Evolutionary conservation across 208 protist genomes (phyloP), one percentile per base, ranked within the genome.

Genomic region (Acanthamoeba sp.): DNA sequence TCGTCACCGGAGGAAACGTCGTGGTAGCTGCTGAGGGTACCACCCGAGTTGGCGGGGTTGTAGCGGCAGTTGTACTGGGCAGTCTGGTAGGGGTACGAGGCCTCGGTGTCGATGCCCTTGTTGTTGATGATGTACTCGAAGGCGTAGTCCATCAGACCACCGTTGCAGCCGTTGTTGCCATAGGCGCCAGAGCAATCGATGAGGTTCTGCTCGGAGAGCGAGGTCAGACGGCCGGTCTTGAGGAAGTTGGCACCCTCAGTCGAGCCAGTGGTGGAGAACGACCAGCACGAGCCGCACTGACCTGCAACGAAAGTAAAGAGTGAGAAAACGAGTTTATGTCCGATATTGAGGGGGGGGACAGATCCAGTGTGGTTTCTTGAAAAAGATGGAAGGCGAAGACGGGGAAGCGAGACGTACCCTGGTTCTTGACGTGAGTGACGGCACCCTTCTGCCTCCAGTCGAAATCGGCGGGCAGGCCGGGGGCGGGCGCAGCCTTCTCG

Each of bases 251-350:
- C 95, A 14, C 98, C 97, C 95, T 99, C 98, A 57, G 99, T 97
- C 90, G 98, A 96, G 73, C 98, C 98, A 62, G 98, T 98, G 29
- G 99, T 96, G 16, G 98, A 98, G 98, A 99, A 99, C 82, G 98
- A 95, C 99, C 99, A 99, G 97, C 99, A 99, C 32, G 98, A 98
- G 94, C 99, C 99, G 96, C 99, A 99, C 62, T 94, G 95, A 52
- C 98, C 98, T 82, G 36, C 24, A 80, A 42, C 34, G 7, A 18
- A 80, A 29, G 3, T 32, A 73, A 73, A 73, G n/a, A 66, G 18
- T 16, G 59, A 73, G 36, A 73, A 36, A 7, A n/a, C 20, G 9
- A 29, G 64, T 38, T 38, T 29, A 73, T 5, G 34, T 73, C 64
- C 34, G 27, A 73, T 29, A 76, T 40, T 40, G 5, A 38, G 64